Base-by-base conservation (phyloP, 768 basidiomycete species). In the Melanogaster broomeanus region DNA sequence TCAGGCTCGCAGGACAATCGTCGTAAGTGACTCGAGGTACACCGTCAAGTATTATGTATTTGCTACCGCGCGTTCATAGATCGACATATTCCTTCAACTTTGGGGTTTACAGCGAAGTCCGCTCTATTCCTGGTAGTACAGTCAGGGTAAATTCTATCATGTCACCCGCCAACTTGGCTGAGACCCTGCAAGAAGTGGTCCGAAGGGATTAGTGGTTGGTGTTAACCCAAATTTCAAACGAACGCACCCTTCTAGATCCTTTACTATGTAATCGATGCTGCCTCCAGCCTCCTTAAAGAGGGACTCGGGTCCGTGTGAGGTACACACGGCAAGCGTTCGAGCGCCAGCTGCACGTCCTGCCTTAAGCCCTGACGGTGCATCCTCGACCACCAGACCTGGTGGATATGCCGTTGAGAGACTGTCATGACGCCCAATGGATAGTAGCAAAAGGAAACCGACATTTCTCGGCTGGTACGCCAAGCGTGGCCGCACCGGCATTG, bases 331-430 rank as follows among this genome's bases (percentile, higher is more conserved):
- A 13, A 96, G 77, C 0, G 88, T 89, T 42, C 69, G 76, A 43
- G 88, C 78, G 11, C 91, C 90, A 16, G 91, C 88, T 7, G 87
- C 84, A 42, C 79, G 80, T 19, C 92, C 92, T 15, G 89, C 78
- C 53, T 73, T 74, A 56, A 94, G 71, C 3, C 94, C 94, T 13
- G 90, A 86, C 4, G 92, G 87, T 2, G 94, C 93, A 61, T 97
- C 94, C 61, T 95, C 93, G 3, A 97, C 77, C 8, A 96, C 93
- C 52, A 96, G 74, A 61, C 88, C 89, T 91, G 42, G n/a, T 31
- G 13, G 27, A 42, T 21, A 42, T n/a, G n/a, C n/a, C n/a, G n/a
- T n/a, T n/a, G n/a, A 42, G 21, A 34, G 35, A 22, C 38, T 53
- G 45, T 24, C 34, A 33, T 21, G 12, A 10, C 39, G 10, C 15